Evolutionary conservation across 108 stramenopile genomes (phyloP).

Genomic region (Discostella pseudostelligera): DNA sequence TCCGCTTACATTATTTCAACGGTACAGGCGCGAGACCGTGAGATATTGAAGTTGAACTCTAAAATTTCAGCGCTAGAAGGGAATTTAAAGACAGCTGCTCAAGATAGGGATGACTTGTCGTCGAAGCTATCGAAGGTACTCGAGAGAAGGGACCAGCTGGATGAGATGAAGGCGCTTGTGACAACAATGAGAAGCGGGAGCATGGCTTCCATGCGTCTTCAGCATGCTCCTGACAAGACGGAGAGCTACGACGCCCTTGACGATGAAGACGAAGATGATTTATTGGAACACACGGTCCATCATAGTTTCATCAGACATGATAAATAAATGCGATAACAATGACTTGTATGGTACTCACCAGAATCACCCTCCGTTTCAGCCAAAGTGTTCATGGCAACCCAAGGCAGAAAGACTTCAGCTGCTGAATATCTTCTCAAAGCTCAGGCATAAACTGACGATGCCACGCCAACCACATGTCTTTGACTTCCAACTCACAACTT

Average conservation of each 20-base stretch:
- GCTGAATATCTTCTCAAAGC: too few relatives aligned
- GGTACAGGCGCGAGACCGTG: constrained; percentile 26
- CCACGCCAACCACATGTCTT: constrained; percentile 38
- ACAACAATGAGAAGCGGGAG: constrained; percentile 17
- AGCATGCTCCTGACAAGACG: background rate
- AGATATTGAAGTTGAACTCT: constrained; percentile 23
- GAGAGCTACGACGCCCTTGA: background rate
- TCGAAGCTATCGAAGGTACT: constrained; percentile 21
- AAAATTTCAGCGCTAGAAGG: constrained; percentile 12
- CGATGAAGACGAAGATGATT: constrained; percentile 20
- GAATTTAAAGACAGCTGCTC: constrained; percentile 1
- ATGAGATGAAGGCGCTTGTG: constrained; percentile 35
- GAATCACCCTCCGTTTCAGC: too few relatives aligned
- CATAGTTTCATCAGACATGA: too few relatives aligned
- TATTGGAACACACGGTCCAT: constrained; percentile 25
- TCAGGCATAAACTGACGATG: constrained; percentile 30
- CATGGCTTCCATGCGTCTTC: background rate
- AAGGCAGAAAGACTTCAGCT: too few relatives aligned
- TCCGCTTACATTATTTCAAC: constrained; percentile 40
- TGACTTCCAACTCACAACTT: constrained; percentile 34
- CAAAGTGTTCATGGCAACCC: too few relatives aligned
- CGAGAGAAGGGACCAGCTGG: constrained; percentile 23
- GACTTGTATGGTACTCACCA: too few relatives aligned
- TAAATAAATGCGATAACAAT: too few relatives aligned
- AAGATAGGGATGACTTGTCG: constrained; percentile 24